Evolutionary conservation across 2,329 filamentous ascomycete genomes (phyloP).

Genomic region (Xylaria sp.): DNA sequence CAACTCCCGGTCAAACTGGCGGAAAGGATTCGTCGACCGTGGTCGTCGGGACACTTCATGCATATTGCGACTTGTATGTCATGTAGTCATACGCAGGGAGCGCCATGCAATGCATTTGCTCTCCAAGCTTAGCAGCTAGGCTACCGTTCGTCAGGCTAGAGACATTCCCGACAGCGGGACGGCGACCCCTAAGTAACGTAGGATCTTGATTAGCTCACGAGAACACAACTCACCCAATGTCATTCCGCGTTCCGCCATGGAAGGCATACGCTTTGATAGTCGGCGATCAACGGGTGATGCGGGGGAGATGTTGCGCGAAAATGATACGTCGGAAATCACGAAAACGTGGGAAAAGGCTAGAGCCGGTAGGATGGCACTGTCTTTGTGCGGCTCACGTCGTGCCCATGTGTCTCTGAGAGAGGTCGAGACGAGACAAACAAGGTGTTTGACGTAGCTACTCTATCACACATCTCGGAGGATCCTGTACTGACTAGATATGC

Average conservation of each 20-base stretch:
- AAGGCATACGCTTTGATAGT: background rate
- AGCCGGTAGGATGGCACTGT: background rate
- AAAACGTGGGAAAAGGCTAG: background rate
- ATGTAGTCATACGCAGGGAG: background rate
- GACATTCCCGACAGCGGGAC: background rate
- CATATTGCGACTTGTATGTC: background rate
- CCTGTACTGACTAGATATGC: background rate
- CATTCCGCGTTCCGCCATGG: background rate
- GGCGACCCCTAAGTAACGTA: background rate
- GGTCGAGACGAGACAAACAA: background rate
- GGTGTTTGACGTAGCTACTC: background rate
- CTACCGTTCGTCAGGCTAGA: background rate
- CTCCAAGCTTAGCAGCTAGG: constrained; percentile 1
- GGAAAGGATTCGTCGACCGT: background rate
- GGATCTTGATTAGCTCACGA: background rate
- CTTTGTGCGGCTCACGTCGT: background rate
- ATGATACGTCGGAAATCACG: constrained; percentile 10
- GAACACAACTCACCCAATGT: background rate
- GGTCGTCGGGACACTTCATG: background rate
- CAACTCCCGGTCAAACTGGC: background rate
- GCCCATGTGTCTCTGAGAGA: background rate
- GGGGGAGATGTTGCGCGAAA: background rate
- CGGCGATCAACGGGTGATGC: constrained; percentile 3
- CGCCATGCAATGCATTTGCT: too few species aligned
- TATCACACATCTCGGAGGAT: background rate